A percentile compares a stretch with the other conserved stretches of the same genome.
Evolutionary conservation across 768 basidiomycete genomes (phyloP).

Genomic region (Exidia glandulosa): DNA sequence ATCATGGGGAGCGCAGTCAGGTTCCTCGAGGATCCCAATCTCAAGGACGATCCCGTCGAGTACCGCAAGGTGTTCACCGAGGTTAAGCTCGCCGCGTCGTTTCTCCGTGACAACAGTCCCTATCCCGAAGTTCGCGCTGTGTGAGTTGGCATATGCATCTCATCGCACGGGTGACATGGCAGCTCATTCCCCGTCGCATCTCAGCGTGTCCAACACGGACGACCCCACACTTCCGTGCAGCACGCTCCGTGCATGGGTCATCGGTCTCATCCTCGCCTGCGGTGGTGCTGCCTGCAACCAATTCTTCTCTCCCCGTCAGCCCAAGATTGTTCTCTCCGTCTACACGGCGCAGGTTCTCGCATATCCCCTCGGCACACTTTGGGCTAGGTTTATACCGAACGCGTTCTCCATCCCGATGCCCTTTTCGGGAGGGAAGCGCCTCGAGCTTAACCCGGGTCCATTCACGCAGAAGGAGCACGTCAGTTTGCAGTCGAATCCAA

Average conservation of each 20-base stretch:
- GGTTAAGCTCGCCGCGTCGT: slow-evolving; percentile 17
- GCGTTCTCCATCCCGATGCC: slow-evolving; percentile 22
- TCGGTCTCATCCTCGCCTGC: slow-evolving; percentile 4
- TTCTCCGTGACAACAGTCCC: slow-evolving; percentile 14
- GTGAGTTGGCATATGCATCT: neutral
- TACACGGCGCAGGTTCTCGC: slow-evolving; percentile 16
- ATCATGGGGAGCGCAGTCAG: neutral
- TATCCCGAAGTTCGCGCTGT: slow-evolving; percentile 13
- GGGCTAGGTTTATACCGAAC: slow-evolving; percentile 44
- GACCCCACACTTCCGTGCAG: slow-evolving; percentile 25
- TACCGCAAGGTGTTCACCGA: slow-evolving; percentile 13
- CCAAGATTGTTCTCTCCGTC: neutral
- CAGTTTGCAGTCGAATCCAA: slow-evolving; percentile 7
- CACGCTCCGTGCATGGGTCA: slow-evolving; percentile 2
- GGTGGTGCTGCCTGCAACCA: slow-evolving; percentile 5
- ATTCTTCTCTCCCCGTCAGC: slow-evolving; percentile 2
- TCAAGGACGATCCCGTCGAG: slow-evolving; percentile 7
- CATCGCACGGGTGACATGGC: neutral
- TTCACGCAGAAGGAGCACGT: slow-evolving; percentile 72
- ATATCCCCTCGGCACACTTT: slow-evolving; percentile 28
- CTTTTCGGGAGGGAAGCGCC: slow-evolving; percentile 31
- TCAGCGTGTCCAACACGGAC: slow-evolving; percentile 36
- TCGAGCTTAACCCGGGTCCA: slow-evolving; percentile 49
- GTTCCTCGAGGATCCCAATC: slow-evolving; percentile 2
- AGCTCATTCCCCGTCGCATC: neutral